These are phyloP conservation scores for Beta corolliflora DNA, from an alignment of 179 eudicot species.

Conservation along the genomic window DNA sequence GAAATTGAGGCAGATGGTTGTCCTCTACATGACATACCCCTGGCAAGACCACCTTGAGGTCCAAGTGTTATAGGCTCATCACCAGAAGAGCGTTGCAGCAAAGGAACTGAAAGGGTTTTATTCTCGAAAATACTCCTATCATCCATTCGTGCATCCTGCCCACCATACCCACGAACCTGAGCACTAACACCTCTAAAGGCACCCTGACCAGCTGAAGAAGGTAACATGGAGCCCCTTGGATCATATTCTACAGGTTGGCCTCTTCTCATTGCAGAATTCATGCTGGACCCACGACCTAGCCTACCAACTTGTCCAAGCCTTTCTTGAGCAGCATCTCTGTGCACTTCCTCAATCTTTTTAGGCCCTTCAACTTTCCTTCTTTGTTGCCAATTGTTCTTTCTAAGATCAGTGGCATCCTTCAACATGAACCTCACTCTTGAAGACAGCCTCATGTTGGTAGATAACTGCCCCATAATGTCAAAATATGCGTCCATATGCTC, in stretches of 20 bases:
- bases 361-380: slow-evolving; percentile 98
- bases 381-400: slow-evolving; percentile 95
- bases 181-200: slow-evolving; percentile 52
- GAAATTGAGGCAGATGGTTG: slow-evolving; percentile 45
- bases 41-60: slow-evolving; percentile 97
- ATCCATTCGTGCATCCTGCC: slow-evolving; percentile 60
- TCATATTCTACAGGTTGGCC: slow-evolving; percentile 70
- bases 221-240: slow-evolving; percentile 54
- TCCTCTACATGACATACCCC: slow-evolving; percentile 85
- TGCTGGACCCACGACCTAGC: slow-evolving; percentile 65
- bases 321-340: slow-evolving; percentile 94
- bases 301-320: slow-evolving; percentile 74
- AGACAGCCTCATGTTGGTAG: slow-evolving; percentile 77
- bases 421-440: slow-evolving; percentile 93
- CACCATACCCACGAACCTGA: slow-evolving; percentile 58
- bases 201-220: slow-evolving; percentile 58
- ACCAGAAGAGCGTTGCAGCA: slow-evolving; percentile 60
- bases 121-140: slow-evolving; percentile 61
- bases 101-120: slow-evolving; percentile 57
- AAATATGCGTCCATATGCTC: slow-evolving; percentile 80
- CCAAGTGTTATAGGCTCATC: slow-evolving; percentile 84
- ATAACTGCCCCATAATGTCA: slow-evolving; percentile 60
- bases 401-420: slow-evolving; percentile 82
- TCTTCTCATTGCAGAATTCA: slow-evolving; percentile 53
- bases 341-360: slow-evolving; percentile 95